Conservation (phyloP, 495 filamentous ascomycete genomes). For the Jackrogersella minutella region DNA sequence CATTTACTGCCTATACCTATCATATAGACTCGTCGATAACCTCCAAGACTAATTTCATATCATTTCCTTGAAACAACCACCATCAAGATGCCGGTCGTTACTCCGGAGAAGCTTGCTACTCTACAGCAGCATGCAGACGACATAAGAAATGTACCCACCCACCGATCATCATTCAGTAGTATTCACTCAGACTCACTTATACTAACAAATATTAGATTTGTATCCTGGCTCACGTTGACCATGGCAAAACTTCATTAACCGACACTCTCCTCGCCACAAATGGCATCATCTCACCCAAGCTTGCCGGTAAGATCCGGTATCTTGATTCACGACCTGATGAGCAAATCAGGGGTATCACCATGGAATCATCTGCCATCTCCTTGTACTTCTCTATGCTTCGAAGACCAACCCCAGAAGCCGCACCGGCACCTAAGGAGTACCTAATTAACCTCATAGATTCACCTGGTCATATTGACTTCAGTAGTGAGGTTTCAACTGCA, state of each 20-base stretch:
- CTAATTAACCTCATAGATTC: conserved; percentile 98
- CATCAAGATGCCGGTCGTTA: conserved; percentile 84
- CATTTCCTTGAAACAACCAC: background rate
- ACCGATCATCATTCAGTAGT: conserved; percentile 51
- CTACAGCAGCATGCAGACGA: conserved; percentile 85
- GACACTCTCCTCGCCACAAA: conserved; percentile 98
- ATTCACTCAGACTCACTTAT: conserved; percentile 40
- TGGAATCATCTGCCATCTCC: conserved; percentile 99
- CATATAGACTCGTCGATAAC: background rate
- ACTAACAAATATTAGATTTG: conserved; percentile 74
- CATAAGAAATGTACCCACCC: conserved; percentile 81
- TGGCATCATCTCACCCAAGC: conserved; percentile 97
- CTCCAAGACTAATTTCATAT: background rate
- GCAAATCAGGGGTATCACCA: conserved; percentile 96
- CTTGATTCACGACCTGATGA: conserved; percentile 97
- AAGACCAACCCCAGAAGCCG: conserved; percentile 69
- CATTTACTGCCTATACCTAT: background rate
- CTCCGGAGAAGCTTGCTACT: conserved; percentile 81
- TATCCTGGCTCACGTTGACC: conserved; percentile 96
- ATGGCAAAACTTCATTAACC: conserved; percentile 97
- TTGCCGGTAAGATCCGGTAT: conserved; percentile 97
- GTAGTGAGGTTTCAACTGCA: conserved; percentile 95
- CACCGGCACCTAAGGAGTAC: conserved; percentile 81
- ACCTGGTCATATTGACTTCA: conserved; percentile 98
- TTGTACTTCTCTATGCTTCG: conserved; percentile 90